Evolutionary conservation across 345 rosid species (phyloP).

Genomic region (Cochlearia excelsa): DNA sequence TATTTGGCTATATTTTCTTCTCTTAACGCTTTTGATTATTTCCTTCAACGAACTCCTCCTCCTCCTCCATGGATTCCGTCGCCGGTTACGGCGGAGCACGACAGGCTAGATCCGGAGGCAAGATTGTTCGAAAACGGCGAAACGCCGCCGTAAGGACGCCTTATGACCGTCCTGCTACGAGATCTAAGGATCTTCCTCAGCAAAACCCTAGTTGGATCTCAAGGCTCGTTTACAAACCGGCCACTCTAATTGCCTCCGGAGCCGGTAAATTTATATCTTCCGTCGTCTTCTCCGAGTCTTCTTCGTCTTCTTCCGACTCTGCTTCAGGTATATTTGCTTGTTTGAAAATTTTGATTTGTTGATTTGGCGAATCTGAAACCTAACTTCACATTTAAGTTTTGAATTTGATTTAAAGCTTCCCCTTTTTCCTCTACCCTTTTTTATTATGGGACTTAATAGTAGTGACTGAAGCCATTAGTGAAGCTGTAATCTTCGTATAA

Average conservation of each 20-base stretch:
- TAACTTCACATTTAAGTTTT: background rate
- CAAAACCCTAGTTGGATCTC: constrained; percentile 90
- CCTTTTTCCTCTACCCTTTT: constrained; percentile 12
- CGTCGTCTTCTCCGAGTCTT: constrained; percentile 60
- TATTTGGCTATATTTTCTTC: background rate
- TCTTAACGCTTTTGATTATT: background rate
- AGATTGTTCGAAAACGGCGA: constrained; percentile 58
- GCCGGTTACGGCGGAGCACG: constrained; percentile 33
- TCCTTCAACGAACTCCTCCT: background rate
- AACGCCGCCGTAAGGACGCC: constrained; percentile 45
- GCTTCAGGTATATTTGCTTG: constrained; percentile 41
- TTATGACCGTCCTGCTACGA: constrained; percentile 51
- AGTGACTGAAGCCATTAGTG: constrained; percentile 6
- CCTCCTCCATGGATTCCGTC: constrained; percentile 19
- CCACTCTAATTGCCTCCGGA: constrained; percentile 73
- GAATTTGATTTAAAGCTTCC: constrained; percentile 13
- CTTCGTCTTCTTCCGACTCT: constrained; percentile 45
- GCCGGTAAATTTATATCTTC: constrained; percentile 67
- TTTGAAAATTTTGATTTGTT: background rate
- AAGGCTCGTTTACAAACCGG: constrained; percentile 61
- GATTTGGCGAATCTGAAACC: constrained; percentile 7
- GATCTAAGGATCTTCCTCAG: constrained; percentile 24
- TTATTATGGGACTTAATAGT: constrained; percentile 16
- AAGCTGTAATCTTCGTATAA: constrained; percentile 4
- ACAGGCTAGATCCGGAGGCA: constrained; percentile 61